Base-by-base conservation (phyloP, 805 yeast genomes). In the Blastobotrys mokoenaii region DNA sequence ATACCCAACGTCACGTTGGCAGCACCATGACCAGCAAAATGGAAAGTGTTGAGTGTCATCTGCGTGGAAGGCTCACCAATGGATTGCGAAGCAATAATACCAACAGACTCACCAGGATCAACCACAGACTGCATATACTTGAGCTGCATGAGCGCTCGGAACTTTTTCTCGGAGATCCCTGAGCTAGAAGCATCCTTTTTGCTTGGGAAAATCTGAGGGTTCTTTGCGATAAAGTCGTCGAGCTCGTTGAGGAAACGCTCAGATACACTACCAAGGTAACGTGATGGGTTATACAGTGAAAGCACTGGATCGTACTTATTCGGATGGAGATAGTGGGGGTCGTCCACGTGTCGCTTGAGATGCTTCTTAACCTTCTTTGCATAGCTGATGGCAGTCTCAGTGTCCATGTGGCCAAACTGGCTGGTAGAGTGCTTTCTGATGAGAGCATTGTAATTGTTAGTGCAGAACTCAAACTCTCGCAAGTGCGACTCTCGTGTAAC, bases 11-110 rank as follows among this genome's bases (percentile, higher is more conserved):
- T 93, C 53, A 93, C 99, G 68, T 93, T 93, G 39, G 98, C 98
- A 47, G 98, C 99, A 79, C 99, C 99, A 71, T 94, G 98, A 65
- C 99, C 99, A 58, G 99, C 99, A 62, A 93, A 93, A 73, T 93
- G 96, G 86, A 86, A 86, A 40, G 96, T 86, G 66, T 86, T 86
- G 60, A 86, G 77, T 14, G 99, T 93, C 99, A 93, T 93, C 72
- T 93, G 99, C 2, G 99, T 93, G 3, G 97, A 87, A 43, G 99
- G 99, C 68, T 93, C 99, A 69, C 99, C 99, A 64, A 93, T 82
- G 45, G 97, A 88, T 69, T 93, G 97, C 17, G 97, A 84, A 6
- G 98, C 99, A 69, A 94, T 82, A 60, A 93, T 89, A 69, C 99
- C 99, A 45, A 93, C 97, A 43, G 96, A 80, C 66, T 93, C 99